A percentile compares a stretch with the other conserved stretches of the same genome.
Evolutionary conservation across 148 eudicot genomes (phyloP).

Genomic region (Rhododendron kiyosumense): DNA sequence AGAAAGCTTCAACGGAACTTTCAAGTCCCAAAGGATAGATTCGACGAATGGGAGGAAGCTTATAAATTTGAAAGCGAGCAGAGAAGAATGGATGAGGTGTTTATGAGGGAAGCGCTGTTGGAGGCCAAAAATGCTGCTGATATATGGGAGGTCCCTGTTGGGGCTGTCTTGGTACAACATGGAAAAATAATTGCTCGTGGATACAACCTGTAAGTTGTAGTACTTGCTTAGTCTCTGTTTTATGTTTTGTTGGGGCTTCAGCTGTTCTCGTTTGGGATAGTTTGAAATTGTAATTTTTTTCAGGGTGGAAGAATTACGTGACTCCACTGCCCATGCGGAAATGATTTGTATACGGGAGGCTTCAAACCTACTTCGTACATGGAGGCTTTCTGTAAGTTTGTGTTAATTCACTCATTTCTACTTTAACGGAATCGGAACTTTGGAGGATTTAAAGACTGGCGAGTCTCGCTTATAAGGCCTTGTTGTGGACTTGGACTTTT

Average conservation of each 20-base stretch:
- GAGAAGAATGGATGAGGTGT: constrained; percentile 67
- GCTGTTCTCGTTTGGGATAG: neutral
- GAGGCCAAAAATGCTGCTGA: constrained; percentile 94
- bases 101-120: constrained; percentile 86
- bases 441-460: neutral
- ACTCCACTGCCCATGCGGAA: constrained; percentile 97
- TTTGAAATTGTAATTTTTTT: constrained; percentile 9
- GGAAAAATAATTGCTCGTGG: constrained; percentile 93
- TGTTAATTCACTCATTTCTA: neutral
- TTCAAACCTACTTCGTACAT: constrained; percentile 61
- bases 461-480: neutral
- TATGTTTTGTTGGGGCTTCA: neutral
- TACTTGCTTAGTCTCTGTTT: neutral
- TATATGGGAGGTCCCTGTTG: constrained; percentile 96
- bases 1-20: constrained; percentile 54
- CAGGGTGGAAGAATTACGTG: constrained; percentile 91
- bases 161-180: constrained; percentile 82
- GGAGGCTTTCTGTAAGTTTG: constrained; percentile 81
- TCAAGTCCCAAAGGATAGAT: constrained; percentile 57
- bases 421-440: neutral
- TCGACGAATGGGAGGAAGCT: constrained; percentile 82
- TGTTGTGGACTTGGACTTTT: neutral
- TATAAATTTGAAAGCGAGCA: constrained; percentile 67
- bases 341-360: constrained; percentile 90
- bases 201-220: constrained; percentile 67